A percentile compares a stretch with the other conserved stretches of the same genome.
Conservation (phyloP, 2,329 filamentous ascomycete genomes). For the Aspergillus proliferans region DNA sequence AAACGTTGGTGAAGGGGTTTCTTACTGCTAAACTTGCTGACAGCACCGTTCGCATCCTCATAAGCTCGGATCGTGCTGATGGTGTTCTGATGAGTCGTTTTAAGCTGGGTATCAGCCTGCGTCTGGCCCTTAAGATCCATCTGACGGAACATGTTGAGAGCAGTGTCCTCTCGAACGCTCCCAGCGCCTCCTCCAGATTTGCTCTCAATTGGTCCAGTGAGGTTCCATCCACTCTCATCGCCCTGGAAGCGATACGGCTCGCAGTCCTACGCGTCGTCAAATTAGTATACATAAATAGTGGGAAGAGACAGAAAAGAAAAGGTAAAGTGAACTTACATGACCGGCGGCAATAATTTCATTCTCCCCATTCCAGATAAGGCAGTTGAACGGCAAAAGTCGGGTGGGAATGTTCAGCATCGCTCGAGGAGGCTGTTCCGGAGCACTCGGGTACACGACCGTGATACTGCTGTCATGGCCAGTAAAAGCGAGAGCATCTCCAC, state of each 20-base stretch:
- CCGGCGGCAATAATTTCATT: conserved; percentile 92
- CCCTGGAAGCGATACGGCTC: conserved; percentile 89
- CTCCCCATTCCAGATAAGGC: conserved; percentile 85
- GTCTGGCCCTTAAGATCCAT: conserved; percentile 96
- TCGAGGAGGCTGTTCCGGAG: conserved; percentile 78
- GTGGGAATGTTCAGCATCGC: conserved; percentile 89
- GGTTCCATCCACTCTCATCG: conserved; percentile 71
- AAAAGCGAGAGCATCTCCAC: conserved; percentile 88
- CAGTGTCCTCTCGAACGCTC: conserved; percentile 74
- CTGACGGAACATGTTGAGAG: conserved; percentile 95
- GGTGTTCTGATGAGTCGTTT: conserved; percentile 95
- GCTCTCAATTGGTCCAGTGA: conserved; percentile 72
- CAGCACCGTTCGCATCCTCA: conserved; percentile 56
- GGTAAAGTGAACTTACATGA: conserved; percentile 50
- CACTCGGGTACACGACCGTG: conserved; percentile 90
- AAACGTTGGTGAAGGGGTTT: conserved; percentile 3
- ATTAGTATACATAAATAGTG: background rate
- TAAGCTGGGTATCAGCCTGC: conserved; percentile 88
- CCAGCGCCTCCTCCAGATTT: conserved; percentile 58
- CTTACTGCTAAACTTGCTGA: conserved; percentile 84
- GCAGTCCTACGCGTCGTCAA: conserved; percentile 45
- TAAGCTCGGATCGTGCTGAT: conserved; percentile 78
- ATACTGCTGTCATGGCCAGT: conserved; percentile 93
- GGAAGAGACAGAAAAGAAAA: background rate
- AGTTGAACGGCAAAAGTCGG: conserved; percentile 86